Percentiles rank a stretch among this genome's conserved stretches.
These are phyloP conservation scores for Funneliformis geosporum DNA, from an alignment of 192 early-diverging fungal genomes.

Conservation along the genomic window DNA sequence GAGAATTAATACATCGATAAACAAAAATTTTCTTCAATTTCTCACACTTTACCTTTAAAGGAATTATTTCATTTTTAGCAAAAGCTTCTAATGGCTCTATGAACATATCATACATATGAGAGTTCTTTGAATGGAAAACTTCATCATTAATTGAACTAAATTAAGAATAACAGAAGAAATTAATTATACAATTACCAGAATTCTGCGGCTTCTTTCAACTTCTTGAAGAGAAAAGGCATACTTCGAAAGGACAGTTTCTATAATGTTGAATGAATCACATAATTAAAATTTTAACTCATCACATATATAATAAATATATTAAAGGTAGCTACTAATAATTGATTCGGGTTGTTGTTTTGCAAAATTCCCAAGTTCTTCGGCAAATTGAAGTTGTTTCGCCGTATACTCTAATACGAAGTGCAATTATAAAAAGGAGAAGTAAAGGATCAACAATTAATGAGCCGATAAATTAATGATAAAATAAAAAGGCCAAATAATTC, in stretches of 20 bases:
- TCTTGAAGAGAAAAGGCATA: constrained; percentile 57
- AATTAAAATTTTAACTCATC: neutral
- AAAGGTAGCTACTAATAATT: constrained; percentile 33
- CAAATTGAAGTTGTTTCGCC: constrained; percentile 52
- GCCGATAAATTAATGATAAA: too few species aligned
- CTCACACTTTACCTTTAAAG: constrained; percentile 49
- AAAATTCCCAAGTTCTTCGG: constrained; percentile 53
- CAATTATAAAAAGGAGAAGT: neutral
- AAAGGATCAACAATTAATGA: neutral
- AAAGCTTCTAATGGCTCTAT: constrained; percentile 69
- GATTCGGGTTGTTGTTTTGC: constrained; percentile 55
- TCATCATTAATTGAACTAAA: neutral
- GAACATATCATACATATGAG: constrained; percentile 69
- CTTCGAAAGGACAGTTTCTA: constrained; percentile 53
- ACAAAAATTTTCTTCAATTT: neutral
- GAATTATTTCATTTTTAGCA: constrained; percentile 53
- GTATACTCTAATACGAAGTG: constrained; percentile 45
- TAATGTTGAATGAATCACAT: neutral
- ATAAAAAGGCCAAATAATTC: neutral
- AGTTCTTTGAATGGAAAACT: constrained; percentile 43
- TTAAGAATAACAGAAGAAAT: neutral
- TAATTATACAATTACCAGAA: constrained; percentile 41
- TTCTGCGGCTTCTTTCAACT: constrained; percentile 53
- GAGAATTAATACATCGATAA: neutral
- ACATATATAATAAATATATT: neutral